Evolutionary conservation across 306 rosid genomes (phyloP).

Genomic region (Glycyrrhiza uralensis): DNA sequence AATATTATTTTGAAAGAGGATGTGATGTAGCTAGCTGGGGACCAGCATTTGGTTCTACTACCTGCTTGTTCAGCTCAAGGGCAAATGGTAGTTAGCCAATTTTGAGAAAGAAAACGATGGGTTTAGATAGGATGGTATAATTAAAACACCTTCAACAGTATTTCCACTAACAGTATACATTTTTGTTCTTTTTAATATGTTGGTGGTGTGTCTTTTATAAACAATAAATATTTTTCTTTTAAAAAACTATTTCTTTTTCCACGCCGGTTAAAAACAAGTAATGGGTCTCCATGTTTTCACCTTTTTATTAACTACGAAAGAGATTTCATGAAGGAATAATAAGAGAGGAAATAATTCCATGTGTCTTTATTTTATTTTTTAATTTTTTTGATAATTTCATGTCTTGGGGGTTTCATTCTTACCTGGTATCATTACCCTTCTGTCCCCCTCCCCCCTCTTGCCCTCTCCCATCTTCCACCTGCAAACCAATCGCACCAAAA

Average conservation of each 20-base stretch:
- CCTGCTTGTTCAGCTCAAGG: conserved; percentile 48
- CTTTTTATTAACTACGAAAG: conserved; percentile 41
- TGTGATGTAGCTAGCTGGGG: conserved; percentile 43
- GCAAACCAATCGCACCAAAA: not conserved
- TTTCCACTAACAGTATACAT: conserved; percentile 63
- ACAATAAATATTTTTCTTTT: not conserved
- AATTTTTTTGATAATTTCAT: not conserved
- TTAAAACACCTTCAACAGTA: conserved; percentile 51
- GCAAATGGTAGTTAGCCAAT: conserved; percentile 34
- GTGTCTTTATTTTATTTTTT: not conserved
- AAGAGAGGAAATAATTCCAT: not conserved
- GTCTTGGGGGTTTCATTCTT: not conserved
- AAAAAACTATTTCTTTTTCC: not conserved
- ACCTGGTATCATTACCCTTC: conserved; percentile 49
- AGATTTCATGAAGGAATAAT: conserved; percentile 34
- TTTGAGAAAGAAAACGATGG: conserved; percentile 16
- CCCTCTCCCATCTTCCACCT: conserved; percentile 28
- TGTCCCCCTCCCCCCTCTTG: conserved; percentile 10
- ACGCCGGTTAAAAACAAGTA: conserved; percentile 28
- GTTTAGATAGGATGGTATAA: conserved; percentile 36
- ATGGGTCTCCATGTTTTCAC: conserved; percentile 46
- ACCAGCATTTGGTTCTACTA: conserved; percentile 51
- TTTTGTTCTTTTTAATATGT: not conserved
- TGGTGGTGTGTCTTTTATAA: not conserved
- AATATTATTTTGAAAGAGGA: not conserved